A percentile compares a stretch with the other conserved stretches of the same genome.
Conservation (phyloP, 306 rosid species). For the Begonia loranthoides region DNA sequence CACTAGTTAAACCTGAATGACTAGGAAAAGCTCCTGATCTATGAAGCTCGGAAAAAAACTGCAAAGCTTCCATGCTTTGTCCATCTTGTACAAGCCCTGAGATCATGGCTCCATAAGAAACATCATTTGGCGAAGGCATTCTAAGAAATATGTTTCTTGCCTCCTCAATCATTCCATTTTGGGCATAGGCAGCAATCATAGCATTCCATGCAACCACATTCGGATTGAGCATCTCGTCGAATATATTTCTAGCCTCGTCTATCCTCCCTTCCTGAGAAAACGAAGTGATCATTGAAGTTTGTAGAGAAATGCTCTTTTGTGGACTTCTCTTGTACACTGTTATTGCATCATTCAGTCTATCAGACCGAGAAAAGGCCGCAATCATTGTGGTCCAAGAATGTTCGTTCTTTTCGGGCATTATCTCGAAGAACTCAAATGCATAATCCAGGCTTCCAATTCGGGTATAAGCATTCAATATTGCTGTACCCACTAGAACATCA, state of each 20-base stretch:
- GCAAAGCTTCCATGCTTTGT: conserved; percentile 17
- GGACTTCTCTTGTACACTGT: conserved; percentile 16
- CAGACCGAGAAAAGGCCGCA: conserved; percentile 14
- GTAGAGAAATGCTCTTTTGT: conserved; percentile 12
- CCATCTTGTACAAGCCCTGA: conserved; percentile 22
- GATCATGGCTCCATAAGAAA: conserved; percentile 25
- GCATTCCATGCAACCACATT: conserved; percentile 25
- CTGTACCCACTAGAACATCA: conserved; percentile 19
- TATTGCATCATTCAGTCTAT: conserved; percentile 12
- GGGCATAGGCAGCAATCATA: conserved; percentile 23
- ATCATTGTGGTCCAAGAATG: conserved; percentile 21
- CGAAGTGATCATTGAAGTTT: conserved; percentile 16
- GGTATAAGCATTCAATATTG: conserved; percentile 16
- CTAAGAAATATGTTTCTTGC: conserved; percentile 17
- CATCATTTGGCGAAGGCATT: conserved; percentile 12
- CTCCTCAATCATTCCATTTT: conserved; percentile 29
- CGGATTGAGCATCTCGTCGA: conserved; percentile 18
- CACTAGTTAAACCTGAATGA: conserved; percentile 23
- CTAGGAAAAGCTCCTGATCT: conserved; percentile 16
- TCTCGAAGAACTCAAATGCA: conserved; percentile 14
- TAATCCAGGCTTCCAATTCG: conserved; percentile 17
- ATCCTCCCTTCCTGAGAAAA: conserved; percentile 22
- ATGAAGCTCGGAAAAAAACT: conserved; percentile 21
- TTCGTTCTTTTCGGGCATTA: conserved; percentile 20
- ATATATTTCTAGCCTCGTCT: conserved; percentile 13